Conservation (phyloP, 1,139 yeast genomes). For the Arxiozyma telluris region DNA sequence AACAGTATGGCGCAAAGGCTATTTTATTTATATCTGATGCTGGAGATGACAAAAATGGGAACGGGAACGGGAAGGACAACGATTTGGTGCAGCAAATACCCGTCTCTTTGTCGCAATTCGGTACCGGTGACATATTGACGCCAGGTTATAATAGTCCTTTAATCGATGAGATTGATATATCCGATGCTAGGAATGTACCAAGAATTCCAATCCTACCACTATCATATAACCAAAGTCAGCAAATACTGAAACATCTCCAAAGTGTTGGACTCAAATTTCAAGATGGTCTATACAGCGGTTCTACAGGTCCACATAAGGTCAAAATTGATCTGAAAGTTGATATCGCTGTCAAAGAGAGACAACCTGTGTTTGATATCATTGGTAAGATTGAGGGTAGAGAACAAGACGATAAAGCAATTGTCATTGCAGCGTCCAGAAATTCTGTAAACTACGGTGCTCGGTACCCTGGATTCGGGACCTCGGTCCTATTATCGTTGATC, state of each 20-base stretch:
- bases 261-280: slow-evolving; percentile 33
- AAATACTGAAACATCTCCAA: slow-evolving; percentile 39
- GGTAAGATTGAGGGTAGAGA: slow-evolving; percentile 78
- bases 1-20: slow-evolving; percentile 45
- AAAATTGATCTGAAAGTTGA: slow-evolving; percentile 36
- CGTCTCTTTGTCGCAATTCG: slow-evolving; percentile 55
- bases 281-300: slow-evolving; percentile 32
- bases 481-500: slow-evolving; percentile 61
- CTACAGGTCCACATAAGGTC: slow-evolving; percentile 19
- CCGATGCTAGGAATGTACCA: slow-evolving; percentile 49
- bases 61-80: not conserved
- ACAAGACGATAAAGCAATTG: slow-evolving; percentile 61
- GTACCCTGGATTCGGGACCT: slow-evolving; percentile 68
- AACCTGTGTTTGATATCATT: slow-evolving; percentile 68
- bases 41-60: slow-evolving; percentile 10
- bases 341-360: slow-evolving; percentile 41
- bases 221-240: slow-evolving; percentile 58
- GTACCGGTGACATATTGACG: slow-evolving; percentile 71
- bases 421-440: slow-evolving; percentile 81
- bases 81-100: slow-evolving; percentile 54
- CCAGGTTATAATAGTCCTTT: slow-evolving; percentile 64
- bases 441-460: slow-evolving; percentile 68
- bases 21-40: slow-evolving; percentile 38
- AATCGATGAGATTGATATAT: slow-evolving; percentile 33
- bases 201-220: slow-evolving; percentile 70